Evolutionary conservation across 1,284 basidiomycete species (phyloP).

Genomic region (Cutaneotrichosporon arboriforme): DNA sequence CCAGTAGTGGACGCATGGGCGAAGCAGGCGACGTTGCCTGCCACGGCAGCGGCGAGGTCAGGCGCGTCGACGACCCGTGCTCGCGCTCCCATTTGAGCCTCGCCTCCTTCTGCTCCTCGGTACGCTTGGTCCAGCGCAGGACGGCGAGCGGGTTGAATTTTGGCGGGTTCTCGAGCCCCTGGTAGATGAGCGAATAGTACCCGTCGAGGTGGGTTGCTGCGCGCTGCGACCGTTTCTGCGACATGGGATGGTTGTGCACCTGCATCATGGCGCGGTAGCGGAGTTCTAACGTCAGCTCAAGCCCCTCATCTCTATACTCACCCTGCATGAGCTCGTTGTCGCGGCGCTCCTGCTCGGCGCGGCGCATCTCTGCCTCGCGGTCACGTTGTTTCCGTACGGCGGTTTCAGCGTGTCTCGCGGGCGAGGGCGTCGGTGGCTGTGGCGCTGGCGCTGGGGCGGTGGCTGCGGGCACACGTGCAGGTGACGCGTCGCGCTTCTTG

Average conservation of each 20-base stretch:
- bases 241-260: slow-evolving; percentile 40
- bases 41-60: neutral
- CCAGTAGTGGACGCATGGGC: neutral
- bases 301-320: slow-evolving; percentile 15
- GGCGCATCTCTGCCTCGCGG: slow-evolving; percentile 22
- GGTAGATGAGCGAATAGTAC: slow-evolving; percentile 40
- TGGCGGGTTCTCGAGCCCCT: slow-evolving; percentile 37
- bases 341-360: slow-evolving; percentile 33
- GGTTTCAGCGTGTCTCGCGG: neutral
- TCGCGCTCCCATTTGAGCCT: slow-evolving; percentile 26
- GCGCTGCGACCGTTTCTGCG: slow-evolving; percentile 34
- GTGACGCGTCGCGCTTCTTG: slow-evolving; percentile 8
- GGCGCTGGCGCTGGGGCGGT: slow-evolving; percentile 13
- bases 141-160: slow-evolving; percentile 39
- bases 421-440: neutral
- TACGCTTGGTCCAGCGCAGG: slow-evolving; percentile 32
- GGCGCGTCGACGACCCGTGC: neutral
- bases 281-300: slow-evolving; percentile 28
- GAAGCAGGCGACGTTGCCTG: neutral
- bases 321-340: slow-evolving; percentile 41
- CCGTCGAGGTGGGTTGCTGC: slow-evolving; percentile 39
- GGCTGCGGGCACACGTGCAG: neutral
- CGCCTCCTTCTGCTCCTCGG: slow-evolving; percentile 30
- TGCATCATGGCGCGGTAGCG: slow-evolving; percentile 36
- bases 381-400: slow-evolving; percentile 8